phyloP scores from a whole-genome alignment of 106 monocot species.

The Acorus calamus region DNA sequence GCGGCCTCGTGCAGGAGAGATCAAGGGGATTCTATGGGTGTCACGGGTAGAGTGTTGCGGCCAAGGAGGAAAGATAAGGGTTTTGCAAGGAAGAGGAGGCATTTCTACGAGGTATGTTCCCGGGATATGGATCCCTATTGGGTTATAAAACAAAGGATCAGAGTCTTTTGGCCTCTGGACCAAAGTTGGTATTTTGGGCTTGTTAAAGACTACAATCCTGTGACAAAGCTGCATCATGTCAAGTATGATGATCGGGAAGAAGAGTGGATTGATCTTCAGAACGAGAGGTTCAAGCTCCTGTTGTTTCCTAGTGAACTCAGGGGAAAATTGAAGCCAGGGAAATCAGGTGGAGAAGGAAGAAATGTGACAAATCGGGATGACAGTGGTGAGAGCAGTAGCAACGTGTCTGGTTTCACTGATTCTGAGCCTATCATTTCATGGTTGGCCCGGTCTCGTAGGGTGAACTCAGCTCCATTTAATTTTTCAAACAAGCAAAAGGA shows the following conservation, averaged over 20 bases:
- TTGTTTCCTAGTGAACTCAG: conserved; percentile 77
- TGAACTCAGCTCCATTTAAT: conserved; percentile 27
- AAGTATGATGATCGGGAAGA: conserved; percentile 89
- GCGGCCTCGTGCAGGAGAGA: neutral
- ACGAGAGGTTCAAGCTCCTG: conserved; percentile 77
- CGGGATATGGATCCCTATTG: conserved; percentile 64
- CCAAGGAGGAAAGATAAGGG: conserved; percentile 47
- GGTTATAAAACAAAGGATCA: conserved; percentile 67
- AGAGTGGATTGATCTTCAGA: conserved; percentile 85
- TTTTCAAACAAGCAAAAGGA: conserved; percentile 24
- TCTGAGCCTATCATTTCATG: conserved; percentile 78
- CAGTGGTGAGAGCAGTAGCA: conserved; percentile 2
- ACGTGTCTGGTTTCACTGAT: conserved; percentile 17
- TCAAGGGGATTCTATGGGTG: conserved; percentile 4
- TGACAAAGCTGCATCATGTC: conserved; percentile 60
- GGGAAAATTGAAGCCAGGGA: conserved; percentile 25
- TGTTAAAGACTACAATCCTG: conserved; percentile 81
- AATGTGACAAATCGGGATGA: conserved; percentile 17
- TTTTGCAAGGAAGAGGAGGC: conserved; percentile 51
- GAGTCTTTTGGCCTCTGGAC: conserved; percentile 80
- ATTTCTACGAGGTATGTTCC: conserved; percentile 71
- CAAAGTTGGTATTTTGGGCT: conserved; percentile 80
- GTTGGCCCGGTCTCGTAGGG: conserved; percentile 34
- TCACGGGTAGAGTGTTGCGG: conserved; percentile 35
- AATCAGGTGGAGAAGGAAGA: conserved; percentile 9